A percentile compares a stretch with the other conserved stretches of the same genome.
phyloP scores from a whole-genome alignment of 2,329 filamentous ascomycete genomes.

The Trichoderma afroharzianum region DNA sequence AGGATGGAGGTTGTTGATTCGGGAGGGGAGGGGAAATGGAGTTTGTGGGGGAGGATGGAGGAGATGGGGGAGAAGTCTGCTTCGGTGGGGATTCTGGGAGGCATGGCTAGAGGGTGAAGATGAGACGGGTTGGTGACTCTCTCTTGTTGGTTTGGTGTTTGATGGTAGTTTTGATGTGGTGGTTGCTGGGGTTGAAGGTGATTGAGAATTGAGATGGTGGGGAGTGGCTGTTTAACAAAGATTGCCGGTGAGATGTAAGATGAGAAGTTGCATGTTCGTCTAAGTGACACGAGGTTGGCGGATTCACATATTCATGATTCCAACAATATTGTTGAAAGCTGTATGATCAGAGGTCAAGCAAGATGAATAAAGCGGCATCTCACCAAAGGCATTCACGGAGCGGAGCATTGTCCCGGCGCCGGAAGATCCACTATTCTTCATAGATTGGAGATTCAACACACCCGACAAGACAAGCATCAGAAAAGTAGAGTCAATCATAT shows the following conservation, averaged over 20 bases:
- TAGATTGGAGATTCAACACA: too few relatives aligned
- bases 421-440: slow-evolving; percentile 8
- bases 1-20: slow-evolving; percentile 71
- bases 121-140: background rate
- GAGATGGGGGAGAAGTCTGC: slow-evolving; percentile 47
- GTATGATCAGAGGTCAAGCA: background rate
- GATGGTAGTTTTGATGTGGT: background rate
- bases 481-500: background rate
- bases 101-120: slow-evolving; percentile 29
- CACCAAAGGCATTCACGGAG: background rate
- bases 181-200: background rate
- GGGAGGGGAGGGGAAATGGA: slow-evolving; percentile 50
- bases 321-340: background rate
- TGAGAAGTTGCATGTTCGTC: background rate
- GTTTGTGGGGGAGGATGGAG: slow-evolving; percentile 40
- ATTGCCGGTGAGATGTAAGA: background rate
- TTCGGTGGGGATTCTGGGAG: slow-evolving; percentile 48
- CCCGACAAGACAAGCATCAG: too few relatives aligned
- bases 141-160: background rate
- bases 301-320: background rate
- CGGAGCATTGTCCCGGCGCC: slow-evolving; percentile 13
- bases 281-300: background rate
- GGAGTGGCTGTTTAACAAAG: background rate
- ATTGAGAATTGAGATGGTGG: background rate
- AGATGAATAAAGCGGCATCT: background rate